phyloP scores from a whole-genome alignment of 495 filamentous ascomycete genomes.

The Penicillium atrosanguineum region DNA sequence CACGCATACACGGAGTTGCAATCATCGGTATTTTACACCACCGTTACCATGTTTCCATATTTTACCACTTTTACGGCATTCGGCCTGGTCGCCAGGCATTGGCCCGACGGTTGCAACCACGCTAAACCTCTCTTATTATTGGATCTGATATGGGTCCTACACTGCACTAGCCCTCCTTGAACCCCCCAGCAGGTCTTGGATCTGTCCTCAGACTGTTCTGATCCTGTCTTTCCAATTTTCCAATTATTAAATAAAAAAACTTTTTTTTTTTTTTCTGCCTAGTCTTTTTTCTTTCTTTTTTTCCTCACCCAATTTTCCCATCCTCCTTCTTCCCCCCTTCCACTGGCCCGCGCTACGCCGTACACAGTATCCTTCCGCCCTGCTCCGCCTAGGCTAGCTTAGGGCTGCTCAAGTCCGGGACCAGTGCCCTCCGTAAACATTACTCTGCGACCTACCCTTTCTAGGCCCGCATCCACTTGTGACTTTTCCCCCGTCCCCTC shows the following conservation, averaged over 20 bases:
- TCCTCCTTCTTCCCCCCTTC: conserved; percentile 13
- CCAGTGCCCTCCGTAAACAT: conserved; percentile 23
- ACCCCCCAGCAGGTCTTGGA: conserved; percentile 23
- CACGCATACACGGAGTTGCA: conserved; percentile 9
- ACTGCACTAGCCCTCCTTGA: conserved; percentile 17
- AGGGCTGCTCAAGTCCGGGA: conserved; percentile 15
- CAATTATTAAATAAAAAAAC: no score
- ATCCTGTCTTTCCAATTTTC: conserved; percentile 11
- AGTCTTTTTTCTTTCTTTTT: conserved; percentile 1
- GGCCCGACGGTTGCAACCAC: conserved; percentile 37
- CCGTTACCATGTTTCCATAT: background rate
- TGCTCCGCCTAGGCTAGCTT: conserved; percentile 7
- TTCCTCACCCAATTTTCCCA: conserved; percentile 3
- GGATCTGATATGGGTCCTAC: conserved; percentile 40
- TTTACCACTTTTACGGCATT: background rate
- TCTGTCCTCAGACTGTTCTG: conserved; percentile 23
- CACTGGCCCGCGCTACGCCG: conserved; percentile 24
- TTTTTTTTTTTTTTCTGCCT: conserved; percentile 6
- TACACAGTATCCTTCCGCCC: conserved; percentile 18
- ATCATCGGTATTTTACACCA: conserved; percentile 12
- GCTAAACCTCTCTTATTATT: conserved; percentile 38
- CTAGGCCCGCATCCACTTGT: conserved; percentile 42
- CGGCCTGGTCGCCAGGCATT: conserved; percentile 7
- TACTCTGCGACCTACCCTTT: conserved; percentile 31
- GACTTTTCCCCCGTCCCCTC: conserved; percentile 20